These are phyloP conservation scores for Backusella psychrophila DNA, from an alignment of 192 early-diverging fungal genomes.

Conservation along the genomic window DNA sequence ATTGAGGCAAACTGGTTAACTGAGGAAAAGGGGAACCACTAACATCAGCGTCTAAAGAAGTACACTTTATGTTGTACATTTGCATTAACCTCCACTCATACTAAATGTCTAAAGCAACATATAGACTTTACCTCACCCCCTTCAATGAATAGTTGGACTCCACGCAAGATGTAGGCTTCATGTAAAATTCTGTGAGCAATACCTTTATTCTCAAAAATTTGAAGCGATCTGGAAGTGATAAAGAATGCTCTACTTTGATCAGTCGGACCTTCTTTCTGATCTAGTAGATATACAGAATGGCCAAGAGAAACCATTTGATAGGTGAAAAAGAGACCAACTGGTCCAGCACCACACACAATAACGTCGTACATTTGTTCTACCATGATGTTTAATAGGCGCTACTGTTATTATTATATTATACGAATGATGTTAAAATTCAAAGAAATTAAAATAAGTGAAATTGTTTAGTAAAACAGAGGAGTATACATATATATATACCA, in stretches of 20 bases:
- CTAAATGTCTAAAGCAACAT: too few relatives aligned
- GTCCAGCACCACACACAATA: conserved; percentile 24
- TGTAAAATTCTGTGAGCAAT: not conserved
- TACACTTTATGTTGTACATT: not conserved
- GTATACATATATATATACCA: not conserved
- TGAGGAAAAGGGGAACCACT: conserved; percentile 18
- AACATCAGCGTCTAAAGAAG: not conserved
- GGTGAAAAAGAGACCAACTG: conserved; percentile 15
- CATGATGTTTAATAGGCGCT: not conserved
- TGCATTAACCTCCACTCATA: not conserved
- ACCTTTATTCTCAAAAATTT: conserved; percentile 8
- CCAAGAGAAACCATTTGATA: conserved; percentile 12
- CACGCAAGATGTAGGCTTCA: not conserved
- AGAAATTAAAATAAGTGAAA: not conserved
- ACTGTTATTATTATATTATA: not conserved
- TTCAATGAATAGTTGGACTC: not conserved
- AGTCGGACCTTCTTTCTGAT: not conserved
- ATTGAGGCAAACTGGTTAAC: conserved; percentile 16
- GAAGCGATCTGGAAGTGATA: conserved; percentile 8
- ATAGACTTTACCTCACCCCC: not conserved
- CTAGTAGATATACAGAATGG: conserved; percentile 11
- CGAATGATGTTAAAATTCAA: not conserved
- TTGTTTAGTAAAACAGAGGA: not conserved
- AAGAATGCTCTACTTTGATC: conserved; percentile 15
- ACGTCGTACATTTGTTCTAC: not conserved